Percentiles rank a stretch among this genome's conserved stretches.
Conservation (phyloP, 192 early-diverging fungal species). For the Coemansia asiatica region DNA sequence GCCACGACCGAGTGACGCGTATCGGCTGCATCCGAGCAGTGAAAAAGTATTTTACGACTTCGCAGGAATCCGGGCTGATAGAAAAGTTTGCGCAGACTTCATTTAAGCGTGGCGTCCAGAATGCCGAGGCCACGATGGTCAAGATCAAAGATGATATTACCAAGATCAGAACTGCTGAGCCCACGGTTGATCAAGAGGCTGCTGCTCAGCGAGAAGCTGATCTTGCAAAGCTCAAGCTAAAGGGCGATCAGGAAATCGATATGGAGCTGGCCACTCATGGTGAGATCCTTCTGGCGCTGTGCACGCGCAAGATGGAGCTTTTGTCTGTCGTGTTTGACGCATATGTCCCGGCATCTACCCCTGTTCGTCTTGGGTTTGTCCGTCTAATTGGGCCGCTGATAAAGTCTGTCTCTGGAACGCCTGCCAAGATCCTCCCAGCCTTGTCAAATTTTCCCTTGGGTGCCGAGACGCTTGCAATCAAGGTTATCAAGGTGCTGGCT, state of each 20-base stretch:
- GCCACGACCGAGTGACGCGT: conserved; percentile 33
- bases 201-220: conserved; percentile 20
- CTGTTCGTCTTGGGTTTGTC: conserved; percentile 21
- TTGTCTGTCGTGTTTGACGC: conserved; percentile 25
- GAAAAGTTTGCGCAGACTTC: conserved; percentile 25
- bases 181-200: conserved; percentile 1
- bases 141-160: conserved; percentile 3
- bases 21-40: conserved; percentile 45
- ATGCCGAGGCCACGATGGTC: background rate
- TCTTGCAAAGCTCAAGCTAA: conserved; percentile 14
- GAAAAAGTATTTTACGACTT: conserved; percentile 33
- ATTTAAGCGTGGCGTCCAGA: conserved; percentile 15
- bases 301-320: conserved; percentile 44
- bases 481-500: conserved; percentile 28
- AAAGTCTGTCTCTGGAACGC: conserved; percentile 21
- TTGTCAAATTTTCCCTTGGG: conserved; percentile 32
- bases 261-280: conserved; percentile 20
- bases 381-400: conserved; percentile 43
- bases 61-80: conserved; percentile 15
- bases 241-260: conserved; percentile 25
- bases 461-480: conserved; percentile 35
- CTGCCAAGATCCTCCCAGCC: conserved; percentile 30
- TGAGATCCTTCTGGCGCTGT: conserved; percentile 46
- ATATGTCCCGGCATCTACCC: conserved; percentile 10
- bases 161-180: conserved; percentile 1